Evolutionary conservation across 2,329 filamentous ascomycete species (phyloP).

Genomic region (Chalaropsis thielavioides): DNA sequence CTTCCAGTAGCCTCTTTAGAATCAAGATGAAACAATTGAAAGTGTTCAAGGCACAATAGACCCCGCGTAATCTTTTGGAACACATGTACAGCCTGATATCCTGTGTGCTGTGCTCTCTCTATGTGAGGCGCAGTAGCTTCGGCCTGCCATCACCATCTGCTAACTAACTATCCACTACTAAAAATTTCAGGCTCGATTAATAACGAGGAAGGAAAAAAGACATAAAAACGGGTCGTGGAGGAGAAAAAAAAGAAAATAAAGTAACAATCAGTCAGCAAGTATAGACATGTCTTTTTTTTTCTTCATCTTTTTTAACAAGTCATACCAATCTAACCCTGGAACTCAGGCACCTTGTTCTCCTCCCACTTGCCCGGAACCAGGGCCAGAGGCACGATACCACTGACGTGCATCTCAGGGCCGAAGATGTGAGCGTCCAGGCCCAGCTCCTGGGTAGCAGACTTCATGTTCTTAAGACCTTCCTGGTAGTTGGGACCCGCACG

Average conservation of each 20-base stretch:
- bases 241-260: constrained; percentile 1
- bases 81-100: constrained; percentile 11
- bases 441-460: constrained; percentile 85
- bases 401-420: constrained; percentile 82
- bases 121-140: neutral
- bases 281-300: constrained; percentile 12
- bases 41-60: neutral
- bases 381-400: constrained; percentile 87
- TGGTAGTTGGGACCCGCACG: constrained; percentile 92
- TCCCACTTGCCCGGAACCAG: constrained; percentile 54
- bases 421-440: constrained; percentile 57
- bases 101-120: constrained; percentile 10
- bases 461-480: constrained; percentile 99
- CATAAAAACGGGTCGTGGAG: neutral
- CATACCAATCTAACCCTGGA: constrained; percentile 34
- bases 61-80: constrained; percentile 12
- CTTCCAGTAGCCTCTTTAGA: too few relatives aligned
- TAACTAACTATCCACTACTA: neutral
- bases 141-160: neutral
- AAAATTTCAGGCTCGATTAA: neutral
- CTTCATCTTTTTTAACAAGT: constrained; percentile 8
- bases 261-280: constrained; percentile 3
- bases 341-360: constrained; percentile 46
- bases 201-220: constrained; percentile 3
- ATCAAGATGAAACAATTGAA: too few relatives aligned